phyloP scores from a whole-genome alignment of 148 eudicot genomes.

The Amaranthus cruentus region DNA sequence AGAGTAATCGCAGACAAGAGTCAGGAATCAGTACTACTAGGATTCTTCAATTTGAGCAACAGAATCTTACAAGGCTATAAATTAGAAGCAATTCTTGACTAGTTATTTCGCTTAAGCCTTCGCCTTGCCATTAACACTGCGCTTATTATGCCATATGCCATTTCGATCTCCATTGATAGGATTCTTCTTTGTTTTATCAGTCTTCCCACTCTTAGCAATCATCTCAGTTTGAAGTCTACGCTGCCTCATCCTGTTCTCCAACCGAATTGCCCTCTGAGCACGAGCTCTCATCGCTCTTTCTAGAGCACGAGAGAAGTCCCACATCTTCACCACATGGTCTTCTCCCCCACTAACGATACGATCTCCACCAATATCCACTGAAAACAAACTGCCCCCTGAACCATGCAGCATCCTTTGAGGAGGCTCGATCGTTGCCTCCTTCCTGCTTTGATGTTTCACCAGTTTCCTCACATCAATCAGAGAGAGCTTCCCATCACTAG shows the following conservation, averaged over 20 bases:
- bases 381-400: slow-evolving; percentile 64
- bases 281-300: slow-evolving; percentile 61
- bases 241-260: slow-evolving; percentile 90
- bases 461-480: slow-evolving; percentile 85
- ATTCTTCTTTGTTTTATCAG: slow-evolving; percentile 70
- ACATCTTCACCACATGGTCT: slow-evolving; percentile 70
- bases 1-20: no score
- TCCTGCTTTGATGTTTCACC: slow-evolving; percentile 31
- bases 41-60: no score
- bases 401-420: slow-evolving; percentile 96
- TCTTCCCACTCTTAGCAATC: slow-evolving; percentile 44
- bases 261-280: slow-evolving; percentile 51
- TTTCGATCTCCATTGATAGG: slow-evolving; percentile 54
- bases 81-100: slow-evolving; percentile 1
- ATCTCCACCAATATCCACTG: slow-evolving; percentile 74
- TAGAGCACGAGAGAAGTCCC: slow-evolving; percentile 92
- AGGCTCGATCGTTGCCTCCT: slow-evolving; percentile 49
- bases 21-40: no score
- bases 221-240: slow-evolving; percentile 66
- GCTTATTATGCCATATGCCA: slow-evolving; percentile 61
- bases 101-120: slow-evolving; percentile 41
- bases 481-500: slow-evolving; percentile 77
- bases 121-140: slow-evolving; percentile 63
- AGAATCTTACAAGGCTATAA: no score
- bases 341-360: slow-evolving; percentile 94